Conservation (phyloP, 139 green algal species). For the Chloropicon primus region DNA sequence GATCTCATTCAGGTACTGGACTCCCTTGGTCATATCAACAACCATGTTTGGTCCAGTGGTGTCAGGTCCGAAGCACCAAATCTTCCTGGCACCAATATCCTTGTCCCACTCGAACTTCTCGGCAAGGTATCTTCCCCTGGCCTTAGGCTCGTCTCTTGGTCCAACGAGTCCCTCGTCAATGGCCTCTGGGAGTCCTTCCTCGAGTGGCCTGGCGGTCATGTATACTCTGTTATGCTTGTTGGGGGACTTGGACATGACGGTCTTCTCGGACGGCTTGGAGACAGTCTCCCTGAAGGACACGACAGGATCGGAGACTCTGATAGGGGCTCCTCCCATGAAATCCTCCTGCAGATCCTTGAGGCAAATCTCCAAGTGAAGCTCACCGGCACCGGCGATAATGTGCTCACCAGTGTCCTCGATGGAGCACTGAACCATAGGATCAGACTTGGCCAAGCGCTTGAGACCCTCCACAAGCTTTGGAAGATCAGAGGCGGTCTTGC, state of each 20-base stretch:
- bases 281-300: slow-evolving; percentile 98
- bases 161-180: slow-evolving; percentile 93
- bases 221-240: slow-evolving; percentile 99
- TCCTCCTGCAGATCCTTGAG: slow-evolving; percentile 98
- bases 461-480: slow-evolving; percentile 98
- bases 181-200: slow-evolving; percentile 92
- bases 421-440: slow-evolving; percentile 95
- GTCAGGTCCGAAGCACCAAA: slow-evolving; percentile 99
- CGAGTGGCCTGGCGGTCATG: slow-evolving; percentile 79
- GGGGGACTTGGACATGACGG: slow-evolving; percentile 96
- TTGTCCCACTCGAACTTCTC: slow-evolving; percentile 99
- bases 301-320: slow-evolving; percentile 90
- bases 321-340: slow-evolving; percentile 97
- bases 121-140: slow-evolving; percentile 71
- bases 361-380: slow-evolving; percentile 99
- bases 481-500: slow-evolving; percentile 89
- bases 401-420: slow-evolving; percentile 99
- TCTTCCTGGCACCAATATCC: slow-evolving; percentile 94
- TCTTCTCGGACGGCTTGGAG: slow-evolving; percentile 60
- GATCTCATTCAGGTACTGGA: slow-evolving; percentile 99
- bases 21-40: slow-evolving; percentile 94
- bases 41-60: slow-evolving; percentile 95
- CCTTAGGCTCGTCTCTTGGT: slow-evolving; percentile 66
- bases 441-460: slow-evolving; percentile 93
- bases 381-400: slow-evolving; percentile 90